Base-by-base conservation (phyloP, 1,284 basidiomycete genomes). In the Trametes versicolor region DNA sequence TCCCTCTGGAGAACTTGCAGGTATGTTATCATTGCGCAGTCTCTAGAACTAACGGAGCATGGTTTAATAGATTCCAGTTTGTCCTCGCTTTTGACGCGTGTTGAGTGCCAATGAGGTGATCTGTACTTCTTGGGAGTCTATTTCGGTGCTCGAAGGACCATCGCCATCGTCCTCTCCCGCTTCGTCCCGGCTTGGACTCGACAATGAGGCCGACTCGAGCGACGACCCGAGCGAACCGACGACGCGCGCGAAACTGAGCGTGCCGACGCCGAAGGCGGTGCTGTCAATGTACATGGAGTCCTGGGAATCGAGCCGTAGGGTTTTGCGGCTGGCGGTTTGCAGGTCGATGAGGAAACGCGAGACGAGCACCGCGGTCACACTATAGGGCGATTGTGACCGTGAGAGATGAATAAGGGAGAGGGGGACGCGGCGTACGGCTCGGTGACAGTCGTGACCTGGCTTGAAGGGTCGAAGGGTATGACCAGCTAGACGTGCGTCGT, bases 391-490 rank as follows among this genome's bases (percentile, higher is more conserved):
- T 19, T 4, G 12, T 2, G 9, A 43, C 15, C 36, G 15, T 13
- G 49, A 8, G 29, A 36, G 50, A 19, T 34, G 17, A 9, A 21
- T 7, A 36, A 19, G 23, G 5, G 32, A n/a, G 17, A 32, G 27
- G 32, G 29, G 17, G 7, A 19, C 19, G n/a, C n/a, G 51, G 34
- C 50, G 23, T 52, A 52, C 50, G 50, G 50, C n/a, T 52, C 50
- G 8, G 34, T 34, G 7, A 52, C 25, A 12, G 50, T 36, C 17
- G 34, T 32, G 29, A 52, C 34, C 3, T 52, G 54, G 19, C 54
- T 56, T 15, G 45, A 50, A 5, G 47, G 47, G 48, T 48, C 57
- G 57, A 37, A 49, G 8, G 57, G 43, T 29, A 57, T 57, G n/a
- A 53, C 51, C n/a, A 53, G 29, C 51, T 53, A 15, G 5, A 13